Conservation (phyloP, 805 yeast genomes). For the Saccharomycopsis sp. region DNA sequence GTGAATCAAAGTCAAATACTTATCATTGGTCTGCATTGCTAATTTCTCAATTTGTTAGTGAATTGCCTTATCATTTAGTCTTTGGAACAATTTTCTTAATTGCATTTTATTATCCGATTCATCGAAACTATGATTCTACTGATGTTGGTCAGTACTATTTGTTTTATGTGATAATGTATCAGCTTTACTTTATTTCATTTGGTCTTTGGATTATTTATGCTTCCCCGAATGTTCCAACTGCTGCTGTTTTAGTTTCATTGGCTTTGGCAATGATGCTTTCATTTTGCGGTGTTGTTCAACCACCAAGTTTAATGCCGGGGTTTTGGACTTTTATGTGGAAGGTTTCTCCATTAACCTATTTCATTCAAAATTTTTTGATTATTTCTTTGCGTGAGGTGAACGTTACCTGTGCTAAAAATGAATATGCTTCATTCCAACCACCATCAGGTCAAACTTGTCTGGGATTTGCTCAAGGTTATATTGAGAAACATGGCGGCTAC, state of each 20-base stretch:
- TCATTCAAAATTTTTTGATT: constrained; percentile 41
- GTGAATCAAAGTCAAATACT: constrained; percentile 64
- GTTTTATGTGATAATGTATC: constrained; percentile 41
- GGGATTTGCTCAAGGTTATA: constrained; percentile 40
- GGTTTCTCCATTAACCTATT: constrained; percentile 37
- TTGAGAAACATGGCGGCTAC: constrained; percentile 45
- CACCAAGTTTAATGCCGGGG: constrained; percentile 28
- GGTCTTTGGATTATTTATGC: constrained; percentile 48
- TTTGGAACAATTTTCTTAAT: constrained; percentile 45
- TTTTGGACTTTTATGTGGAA: constrained; percentile 39
- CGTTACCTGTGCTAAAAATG: constrained; percentile 43
- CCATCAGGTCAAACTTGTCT: constrained; percentile 58
- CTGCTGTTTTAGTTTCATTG: constrained; percentile 50
- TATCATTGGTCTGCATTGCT: constrained; percentile 61
- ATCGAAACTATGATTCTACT: constrained; percentile 36
- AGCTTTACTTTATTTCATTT: constrained; percentile 43
- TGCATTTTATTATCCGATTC: constrained; percentile 44
- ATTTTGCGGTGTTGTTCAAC: constrained; percentile 63
- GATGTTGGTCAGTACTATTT: constrained; percentile 47
- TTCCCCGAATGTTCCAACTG: constrained; percentile 62
- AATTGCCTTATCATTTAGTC: constrained; percentile 50
- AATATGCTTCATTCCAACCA: constrained; percentile 45
- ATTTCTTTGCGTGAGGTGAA: constrained; percentile 41
- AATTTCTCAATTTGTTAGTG: constrained; percentile 45
- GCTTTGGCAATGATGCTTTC: constrained; percentile 49